Evolutionary conservation across 2,329 filamentous ascomycete species (phyloP).

Genomic region (Colletotrichum sansevieriae): DNA sequence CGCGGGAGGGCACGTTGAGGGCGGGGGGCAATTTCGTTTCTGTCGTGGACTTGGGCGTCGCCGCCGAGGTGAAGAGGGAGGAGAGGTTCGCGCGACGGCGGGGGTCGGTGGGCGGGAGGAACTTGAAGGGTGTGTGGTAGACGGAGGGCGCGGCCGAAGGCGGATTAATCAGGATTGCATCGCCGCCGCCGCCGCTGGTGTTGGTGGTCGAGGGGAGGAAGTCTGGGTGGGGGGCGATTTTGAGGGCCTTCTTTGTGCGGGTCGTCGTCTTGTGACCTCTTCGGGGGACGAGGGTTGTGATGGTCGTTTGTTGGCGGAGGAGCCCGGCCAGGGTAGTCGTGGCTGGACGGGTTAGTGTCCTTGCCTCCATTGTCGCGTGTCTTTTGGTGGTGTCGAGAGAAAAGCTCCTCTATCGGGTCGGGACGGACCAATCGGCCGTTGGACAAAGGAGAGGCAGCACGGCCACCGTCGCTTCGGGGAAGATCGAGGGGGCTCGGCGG

Average conservation of each 20-base stretch:
- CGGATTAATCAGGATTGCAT: slow-evolving; percentile 64
- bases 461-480: slow-evolving; percentile 36
- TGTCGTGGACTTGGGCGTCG: slow-evolving; percentile 35
- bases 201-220: slow-evolving; percentile 60
- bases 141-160: slow-evolving; percentile 64
- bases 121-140: slow-evolving; percentile 75
- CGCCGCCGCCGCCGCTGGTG: slow-evolving; percentile 45
- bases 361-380: slow-evolving; percentile 35
- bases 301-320: slow-evolving; percentile 40
- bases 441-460: slow-evolving; percentile 13
- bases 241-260: slow-evolving; percentile 69
- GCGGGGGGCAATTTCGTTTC: slow-evolving; percentile 49
- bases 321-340: slow-evolving; percentile 46
- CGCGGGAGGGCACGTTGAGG: slow-evolving; percentile 46
- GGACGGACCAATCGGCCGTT: slow-evolving; percentile 12
- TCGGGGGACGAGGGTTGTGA: slow-evolving; percentile 46
- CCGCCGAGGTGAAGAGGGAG: slow-evolving; percentile 54
- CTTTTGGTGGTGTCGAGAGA: neutral
- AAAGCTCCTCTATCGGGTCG: neutral
- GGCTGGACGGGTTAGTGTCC: slow-evolving; percentile 46
- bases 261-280: slow-evolving; percentile 63
- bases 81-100: slow-evolving; percentile 64
- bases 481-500: neutral
- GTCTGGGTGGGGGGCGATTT: slow-evolving; percentile 71
- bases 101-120: slow-evolving; percentile 70